These are phyloP conservation scores for Microsporum ferrugineum DNA, from an alignment of 2,329 filamentous ascomycete species.

Conservation along the genomic window DNA sequence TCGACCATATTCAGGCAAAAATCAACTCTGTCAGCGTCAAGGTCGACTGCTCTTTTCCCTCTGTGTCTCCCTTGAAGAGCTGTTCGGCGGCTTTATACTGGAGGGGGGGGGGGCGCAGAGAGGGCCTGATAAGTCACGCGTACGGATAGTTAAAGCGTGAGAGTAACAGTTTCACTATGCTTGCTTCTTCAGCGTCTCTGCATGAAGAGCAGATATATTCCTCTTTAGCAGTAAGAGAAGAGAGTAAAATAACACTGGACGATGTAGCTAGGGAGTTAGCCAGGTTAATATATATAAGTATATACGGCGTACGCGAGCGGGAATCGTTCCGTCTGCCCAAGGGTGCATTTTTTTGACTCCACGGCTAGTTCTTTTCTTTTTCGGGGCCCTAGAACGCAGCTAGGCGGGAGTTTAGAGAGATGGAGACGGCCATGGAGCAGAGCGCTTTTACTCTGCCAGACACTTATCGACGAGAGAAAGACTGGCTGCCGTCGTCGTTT, in stretches of 20 bases:
- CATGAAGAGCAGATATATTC: not conserved
- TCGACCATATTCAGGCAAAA: conserved; percentile 38
- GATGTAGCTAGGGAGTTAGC: not conserved
- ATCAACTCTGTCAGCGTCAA: not conserved
- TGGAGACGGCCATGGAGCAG: not conserved
- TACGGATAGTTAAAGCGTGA: not conserved
- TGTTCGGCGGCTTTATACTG: not conserved
- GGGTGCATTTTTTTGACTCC: conserved; percentile 1
- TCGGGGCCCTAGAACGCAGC: not conserved
- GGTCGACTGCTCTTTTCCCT: not conserved
- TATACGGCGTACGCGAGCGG: not conserved
- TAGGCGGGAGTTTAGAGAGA: not conserved
- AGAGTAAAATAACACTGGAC: not conserved
- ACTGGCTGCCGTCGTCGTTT: not conserved
- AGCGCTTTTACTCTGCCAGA: not conserved
- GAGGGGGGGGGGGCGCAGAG: not conserved
- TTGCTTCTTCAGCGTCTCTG: not conserved
- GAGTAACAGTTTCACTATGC: not conserved
- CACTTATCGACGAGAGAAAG: not conserved
- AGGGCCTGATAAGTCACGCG: not conserved
- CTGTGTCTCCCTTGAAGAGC: not conserved
- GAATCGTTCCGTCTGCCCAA: not conserved
- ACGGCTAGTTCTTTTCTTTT: not conserved
- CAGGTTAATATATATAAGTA: not conserved
- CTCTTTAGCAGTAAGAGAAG: not conserved